Percentiles rank a stretch among this genome's conserved stretches.
Evolutionary conservation across 1,284 basidiomycete species (phyloP).

Genomic region (Melanopsichium pennsylvanicum): DNA sequence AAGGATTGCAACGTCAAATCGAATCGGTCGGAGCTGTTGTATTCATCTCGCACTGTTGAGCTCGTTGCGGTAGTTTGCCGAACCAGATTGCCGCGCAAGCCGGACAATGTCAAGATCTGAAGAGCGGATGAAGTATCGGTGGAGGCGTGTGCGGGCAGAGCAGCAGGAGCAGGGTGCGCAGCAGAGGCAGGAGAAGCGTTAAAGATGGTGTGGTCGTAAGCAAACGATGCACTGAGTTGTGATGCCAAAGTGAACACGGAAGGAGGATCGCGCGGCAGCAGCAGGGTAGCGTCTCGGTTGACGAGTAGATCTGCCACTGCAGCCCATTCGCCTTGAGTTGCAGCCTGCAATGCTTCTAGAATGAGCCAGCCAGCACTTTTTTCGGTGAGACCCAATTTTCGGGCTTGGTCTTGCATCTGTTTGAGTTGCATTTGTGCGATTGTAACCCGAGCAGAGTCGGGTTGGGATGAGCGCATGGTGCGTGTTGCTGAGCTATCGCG

Average conservation of each 20-base stretch:
- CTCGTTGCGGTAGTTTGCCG: neutral
- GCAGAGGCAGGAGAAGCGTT: no score
- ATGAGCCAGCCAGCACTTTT: slow-evolving; percentile 36
- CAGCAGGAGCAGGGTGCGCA: neutral
- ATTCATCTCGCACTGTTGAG: slow-evolving; percentile 26
- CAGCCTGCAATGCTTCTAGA: slow-evolving; percentile 79
- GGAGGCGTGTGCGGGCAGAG: neutral
- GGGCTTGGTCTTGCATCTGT: slow-evolving; percentile 26
- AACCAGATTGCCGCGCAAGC: slow-evolving; percentile 75
- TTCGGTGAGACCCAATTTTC: slow-evolving; percentile 16
- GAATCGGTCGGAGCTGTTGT: no score
- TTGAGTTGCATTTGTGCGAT: slow-evolving; percentile 17
- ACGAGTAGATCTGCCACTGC: slow-evolving; percentile 74
- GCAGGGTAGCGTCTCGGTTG: slow-evolving; percentile 76
- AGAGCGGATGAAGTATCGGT: no score
- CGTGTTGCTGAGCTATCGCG: slow-evolving; percentile 1
- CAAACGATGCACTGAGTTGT: slow-evolving; percentile 48
- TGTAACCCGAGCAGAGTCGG: slow-evolving; percentile 2
- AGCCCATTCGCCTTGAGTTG: slow-evolving; percentile 78
- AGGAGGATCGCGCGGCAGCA: slow-evolving; percentile 75
- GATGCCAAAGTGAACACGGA: slow-evolving; percentile 60
- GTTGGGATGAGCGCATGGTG: no score
- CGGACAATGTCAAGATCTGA: slow-evolving; percentile 78
- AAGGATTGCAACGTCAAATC: slow-evolving; percentile 15
- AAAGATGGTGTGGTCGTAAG: slow-evolving; percentile 75